Base-by-base conservation (phyloP, 169 alveolate species). In the Pseudocohnilembus persalinus region DNA sequence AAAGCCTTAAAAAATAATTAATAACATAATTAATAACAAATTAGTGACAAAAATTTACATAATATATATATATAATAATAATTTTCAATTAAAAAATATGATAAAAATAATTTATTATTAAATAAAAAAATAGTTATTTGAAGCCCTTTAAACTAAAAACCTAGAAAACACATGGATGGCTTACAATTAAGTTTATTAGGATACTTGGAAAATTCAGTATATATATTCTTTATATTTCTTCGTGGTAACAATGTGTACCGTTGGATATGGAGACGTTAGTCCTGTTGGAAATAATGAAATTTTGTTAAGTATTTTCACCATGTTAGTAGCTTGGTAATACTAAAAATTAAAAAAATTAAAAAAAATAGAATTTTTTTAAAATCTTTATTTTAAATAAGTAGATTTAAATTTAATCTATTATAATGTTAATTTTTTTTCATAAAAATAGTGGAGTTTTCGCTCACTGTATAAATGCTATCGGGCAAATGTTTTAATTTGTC, bases 191-290 rank as follows among this genome's bases (percentile, higher is more conserved):
- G n/a, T n/a, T n/a, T n/a, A n/a, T n/a, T n/a, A n/a, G n/a, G n/a
- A n/a, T n/a, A n/a, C n/a, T n/a, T n/a, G n/a, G n/a, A n/a, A n/a
- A n/a, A n/a, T n/a, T n/a, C n/a, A n/a, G n/a, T n/a, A n/a, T n/a
- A n/a, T n/a, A n/a, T n/a, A n/a, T n/a, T n/a, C n/a, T n/a, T n/a
- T n/a, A n/a, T n/a, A n/a, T n/a, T n/a, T n/a, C n/a, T n/a, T n/a
- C n/a, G n/a, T n/a, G n/a, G n/a, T 84, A 27, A 84, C 83, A 0
- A 84, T 84, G 89, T 83, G 63, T 6, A 84, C 84, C 31, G 84
- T 84, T 0, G 84, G 89, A 0, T 84, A 84, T 77, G 89, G 89
- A 63, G 88, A 84, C 33, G 33, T 84, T 0, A 24, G 64, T 30
- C 89, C 84, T 4, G 30, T 29, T 1, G 68, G 72, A 30, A 65